phyloP scores from a whole-genome alignment of 2,329 filamentous ascomycete genomes.

The Graphilbum ipis-grandicollis region DNA sequence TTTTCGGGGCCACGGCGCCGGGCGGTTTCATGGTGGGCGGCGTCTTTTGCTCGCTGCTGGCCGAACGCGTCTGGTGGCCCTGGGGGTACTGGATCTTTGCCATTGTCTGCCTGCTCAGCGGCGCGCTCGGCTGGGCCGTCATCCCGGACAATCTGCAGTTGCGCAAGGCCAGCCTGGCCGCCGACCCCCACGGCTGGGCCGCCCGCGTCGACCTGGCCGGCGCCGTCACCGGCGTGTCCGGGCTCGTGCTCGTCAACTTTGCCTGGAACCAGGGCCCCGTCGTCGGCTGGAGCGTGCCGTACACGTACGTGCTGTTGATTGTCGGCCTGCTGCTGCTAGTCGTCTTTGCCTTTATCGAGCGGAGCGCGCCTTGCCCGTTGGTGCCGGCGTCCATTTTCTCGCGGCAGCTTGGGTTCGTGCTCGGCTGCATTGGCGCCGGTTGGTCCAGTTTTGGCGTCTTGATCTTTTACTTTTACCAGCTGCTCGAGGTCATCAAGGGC shows the following conservation, averaged over 20 bases:
- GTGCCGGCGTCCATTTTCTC: constrained; percentile 9
- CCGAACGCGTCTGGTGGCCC: constrained; percentile 18
- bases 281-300: constrained; percentile 9
- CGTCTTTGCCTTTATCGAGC: constrained; percentile 7
- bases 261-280: constrained; percentile 10
- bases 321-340: constrained; percentile 13
- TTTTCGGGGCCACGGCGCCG: constrained; percentile 28
- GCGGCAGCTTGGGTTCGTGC: constrained; percentile 6
- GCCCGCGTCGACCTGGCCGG: constrained; percentile 7
- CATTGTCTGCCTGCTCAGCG: constrained; percentile 8
- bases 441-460: constrained; percentile 10
- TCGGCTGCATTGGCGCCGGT: constrained; percentile 5
- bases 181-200: constrained; percentile 13
- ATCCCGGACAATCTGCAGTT: constrained; percentile 7
- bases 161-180: not conserved
- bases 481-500: constrained; percentile 20
- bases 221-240: constrained; percentile 5
- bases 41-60: constrained; percentile 21
- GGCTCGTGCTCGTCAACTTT: constrained; percentile 10
- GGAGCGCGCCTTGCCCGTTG: constrained; percentile 5
- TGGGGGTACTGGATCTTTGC: constrained; percentile 18
- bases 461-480: constrained; percentile 9
- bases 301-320: constrained; percentile 9
- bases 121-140: constrained; percentile 8
- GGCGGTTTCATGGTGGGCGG: constrained; percentile 25